Base-by-base conservation (phyloP, 306 rosid genomes). In the Sindora glabra region DNA sequence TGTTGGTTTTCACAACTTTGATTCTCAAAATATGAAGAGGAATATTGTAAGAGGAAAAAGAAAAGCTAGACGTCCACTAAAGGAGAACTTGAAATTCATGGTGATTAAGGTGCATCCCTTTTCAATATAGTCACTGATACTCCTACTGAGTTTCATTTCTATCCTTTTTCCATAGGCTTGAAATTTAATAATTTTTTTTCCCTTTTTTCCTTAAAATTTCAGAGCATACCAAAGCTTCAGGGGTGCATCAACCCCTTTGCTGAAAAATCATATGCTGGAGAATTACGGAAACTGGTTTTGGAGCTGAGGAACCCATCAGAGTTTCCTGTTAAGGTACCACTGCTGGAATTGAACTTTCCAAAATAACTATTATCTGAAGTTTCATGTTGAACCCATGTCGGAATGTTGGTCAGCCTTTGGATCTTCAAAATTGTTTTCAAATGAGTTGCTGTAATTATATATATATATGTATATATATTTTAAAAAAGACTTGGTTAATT, bases 211-310 rank as follows among this genome's bases (percentile, higher is more conserved):
- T 2, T 45, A 9, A 50, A 77, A 71, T 60, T 58, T 64, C 90
- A 92, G 99, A 86, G 83, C 68, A 72, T 89, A 69, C 99, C 99
- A 54, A 92, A 81, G 75, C 79, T 92, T 32, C 90, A 81, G 73
- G 99, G 96, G 62, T 70, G 64, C 36, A 67, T 94, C 71, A 74
- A 61, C 48, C 62, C 84, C 34, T 76, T 89, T 60, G 95, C 99
- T 47, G 72, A 53, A 74, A 79, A 79, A 53, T 83, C 86, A 50
- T 79, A 78, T 77, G 87, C 86, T 16, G 99, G 99, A 71, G 97
- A 89, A 73, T 47, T 89, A 56, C 79, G 55, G 50, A 73, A 72
- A 21, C 90, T 86, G 72, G 89, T 81, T 75, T 77, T 94, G 64
- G 90, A 89, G 78, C 79, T 94, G 81, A 78, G 74, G 75, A 94